phyloP scores from a whole-genome alignment of 768 basidiomycete genomes.

The Floccularia luteovirens region DNA sequence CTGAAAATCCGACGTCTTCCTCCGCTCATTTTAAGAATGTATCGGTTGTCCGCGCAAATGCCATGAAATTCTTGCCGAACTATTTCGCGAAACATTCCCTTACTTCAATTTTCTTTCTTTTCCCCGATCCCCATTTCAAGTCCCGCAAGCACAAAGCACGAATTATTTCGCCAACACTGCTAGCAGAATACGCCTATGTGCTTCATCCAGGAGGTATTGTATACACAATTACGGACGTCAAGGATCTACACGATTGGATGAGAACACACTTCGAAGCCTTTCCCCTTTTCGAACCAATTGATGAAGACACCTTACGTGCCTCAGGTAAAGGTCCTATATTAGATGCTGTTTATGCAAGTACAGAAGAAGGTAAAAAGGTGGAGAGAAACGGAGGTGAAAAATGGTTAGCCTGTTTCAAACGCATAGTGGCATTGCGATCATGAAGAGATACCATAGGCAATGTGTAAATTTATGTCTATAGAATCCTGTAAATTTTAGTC shows the following conservation, averaged over 20 bases:
- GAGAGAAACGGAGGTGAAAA: constrained; percentile 87
- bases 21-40: constrained; percentile 73
- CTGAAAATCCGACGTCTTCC: constrained; percentile 22
- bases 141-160: constrained; percentile 96
- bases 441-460: constrained; percentile 7
- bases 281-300: constrained; percentile 79
- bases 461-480: constrained; percentile 11
- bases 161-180: constrained; percentile 94
- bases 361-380: constrained; percentile 97
- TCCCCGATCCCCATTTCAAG: constrained; percentile 99
- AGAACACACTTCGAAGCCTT: constrained; percentile 78
- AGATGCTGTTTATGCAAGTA: constrained; percentile 77
- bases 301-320: constrained; percentile 65
- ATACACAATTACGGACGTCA: constrained; percentile 97
- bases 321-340: constrained; percentile 72
- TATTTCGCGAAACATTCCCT: constrained; percentile 90
- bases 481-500: constrained; percentile 7
- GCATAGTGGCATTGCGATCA: constrained; percentile 32
- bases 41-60: constrained; percentile 90
- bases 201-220: constrained; percentile 90
- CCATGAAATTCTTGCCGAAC: constrained; percentile 98
- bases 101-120: constrained; percentile 92
- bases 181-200: constrained; percentile 95
- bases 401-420: constrained; percentile 86
- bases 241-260: constrained; percentile 96